Conservation (phyloP, 108 stramenopile species). For the Schizochytrium sp. region DNA sequence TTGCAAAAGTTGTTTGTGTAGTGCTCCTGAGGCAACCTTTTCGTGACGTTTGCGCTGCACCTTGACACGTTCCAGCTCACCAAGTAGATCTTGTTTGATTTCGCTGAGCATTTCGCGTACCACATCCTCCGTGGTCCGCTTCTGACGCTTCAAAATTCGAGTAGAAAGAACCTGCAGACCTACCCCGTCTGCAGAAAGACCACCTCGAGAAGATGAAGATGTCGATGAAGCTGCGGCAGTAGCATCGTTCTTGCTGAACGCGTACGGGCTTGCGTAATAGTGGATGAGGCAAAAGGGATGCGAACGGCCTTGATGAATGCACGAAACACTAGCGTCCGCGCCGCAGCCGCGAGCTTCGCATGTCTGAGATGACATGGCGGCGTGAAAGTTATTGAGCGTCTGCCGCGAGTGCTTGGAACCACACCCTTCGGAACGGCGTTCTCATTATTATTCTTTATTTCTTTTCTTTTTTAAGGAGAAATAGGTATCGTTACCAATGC, state of each 20-base stretch:
- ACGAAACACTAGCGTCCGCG: not conserved
- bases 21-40: not conserved
- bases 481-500: too few relatives aligned
- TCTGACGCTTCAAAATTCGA: conserved; percentile 12
- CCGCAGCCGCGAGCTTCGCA: conserved; percentile 18
- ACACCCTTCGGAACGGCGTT: too few relatives aligned
- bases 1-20: conserved; percentile 8
- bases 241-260: not conserved
- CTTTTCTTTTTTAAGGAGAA: too few relatives aligned
- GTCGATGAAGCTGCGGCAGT: not conserved
- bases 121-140: not conserved
- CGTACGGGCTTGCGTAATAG: conserved; percentile 23
- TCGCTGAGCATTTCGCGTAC: conserved; percentile 22
- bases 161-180: not conserved
- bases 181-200: not conserved
- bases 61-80: not conserved
- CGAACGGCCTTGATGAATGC: not conserved
- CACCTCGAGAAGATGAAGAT: not conserved
- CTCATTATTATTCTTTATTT: too few relatives aligned
- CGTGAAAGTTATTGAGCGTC: too few relatives aligned
- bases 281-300: conserved; percentile 21
- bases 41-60: conserved; percentile 1
- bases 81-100: not conserved
- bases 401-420: too few relatives aligned
- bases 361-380: not conserved